phyloP scores from a whole-genome alignment of 2,329 filamentous ascomycete genomes.

The Exserohilum turcica region DNA sequence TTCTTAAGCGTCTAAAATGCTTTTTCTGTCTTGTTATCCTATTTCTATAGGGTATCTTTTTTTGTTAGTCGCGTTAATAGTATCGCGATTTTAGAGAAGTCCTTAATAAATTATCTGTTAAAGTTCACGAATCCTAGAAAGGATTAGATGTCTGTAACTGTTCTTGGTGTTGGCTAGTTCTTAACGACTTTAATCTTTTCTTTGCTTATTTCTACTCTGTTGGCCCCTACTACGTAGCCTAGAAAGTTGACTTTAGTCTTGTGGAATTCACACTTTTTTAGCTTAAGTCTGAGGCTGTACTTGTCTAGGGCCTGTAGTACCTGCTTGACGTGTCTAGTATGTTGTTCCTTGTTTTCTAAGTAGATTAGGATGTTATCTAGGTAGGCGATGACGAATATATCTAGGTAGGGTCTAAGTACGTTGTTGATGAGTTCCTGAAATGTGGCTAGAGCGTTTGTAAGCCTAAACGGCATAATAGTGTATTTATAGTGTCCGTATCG shows the following conservation, averaged over 20 bases:
- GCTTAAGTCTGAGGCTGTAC: neutral
- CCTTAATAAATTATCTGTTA: constrained; percentile 37
- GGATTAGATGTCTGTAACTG: constrained; percentile 18
- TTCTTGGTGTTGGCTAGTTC: constrained; percentile 25
- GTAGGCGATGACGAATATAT: neutral
- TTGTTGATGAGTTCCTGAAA: neutral
- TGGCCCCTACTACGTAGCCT: neutral
- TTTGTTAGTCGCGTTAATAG: no score
- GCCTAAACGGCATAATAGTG: neutral
- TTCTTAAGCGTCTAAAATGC: constrained; percentile 10
- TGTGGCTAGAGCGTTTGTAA: no score
- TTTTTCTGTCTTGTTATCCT: neutral
- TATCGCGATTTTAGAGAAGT: constrained; percentile 14
- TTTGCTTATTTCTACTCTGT: constrained; percentile 5
- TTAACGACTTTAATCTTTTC: constrained; percentile 16
- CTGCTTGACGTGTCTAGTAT: neutral
- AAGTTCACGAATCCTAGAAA: constrained; percentile 45
- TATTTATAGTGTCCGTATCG: neutral
- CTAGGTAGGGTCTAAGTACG: neutral
- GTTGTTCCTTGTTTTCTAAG: no score
- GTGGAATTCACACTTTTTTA: neutral
- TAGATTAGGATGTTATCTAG: neutral
- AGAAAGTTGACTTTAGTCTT: constrained; percentile 9
- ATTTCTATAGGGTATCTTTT: no score
- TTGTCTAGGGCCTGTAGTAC: neutral